Conservation (phyloP, 108 stramenopile species). For the Discostella stelligeroides region DNA sequence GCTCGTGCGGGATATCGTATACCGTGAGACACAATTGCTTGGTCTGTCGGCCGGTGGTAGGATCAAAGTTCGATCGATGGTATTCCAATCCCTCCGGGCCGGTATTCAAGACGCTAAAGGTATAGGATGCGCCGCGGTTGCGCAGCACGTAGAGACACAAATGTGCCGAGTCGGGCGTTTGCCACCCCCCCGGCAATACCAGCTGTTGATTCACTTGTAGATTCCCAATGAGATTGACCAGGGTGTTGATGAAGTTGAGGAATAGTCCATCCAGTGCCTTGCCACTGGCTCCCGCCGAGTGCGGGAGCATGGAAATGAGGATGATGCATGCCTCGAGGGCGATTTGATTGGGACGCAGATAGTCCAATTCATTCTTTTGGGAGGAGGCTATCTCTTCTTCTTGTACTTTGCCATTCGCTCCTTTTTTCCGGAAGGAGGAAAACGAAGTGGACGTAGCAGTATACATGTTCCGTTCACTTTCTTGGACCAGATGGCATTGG, state of each 20-base stretch:
- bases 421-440: no score
- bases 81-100: constrained; percentile 86
- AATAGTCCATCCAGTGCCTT: constrained; percentile 79
- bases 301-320: constrained; percentile 77
- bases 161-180: constrained; percentile 74
- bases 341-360: constrained; percentile 72
- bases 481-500: constrained; percentile 80
- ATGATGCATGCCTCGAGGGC: constrained; percentile 85
- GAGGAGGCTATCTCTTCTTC: no score
- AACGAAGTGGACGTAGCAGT: no score
- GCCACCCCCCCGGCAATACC: constrained; percentile 91
- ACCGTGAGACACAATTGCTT: constrained; percentile 86
- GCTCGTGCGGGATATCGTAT: constrained; percentile 81
- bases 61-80: constrained; percentile 83
- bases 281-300: constrained; percentile 84
- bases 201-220: constrained; percentile 78
- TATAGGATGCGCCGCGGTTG: constrained; percentile 72
- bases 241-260: constrained; percentile 86
- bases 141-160: constrained; percentile 85
- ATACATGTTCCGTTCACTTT: constrained; percentile 56
- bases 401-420: no score
- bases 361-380: constrained; percentile 28
- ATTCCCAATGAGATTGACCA: constrained; percentile 81
- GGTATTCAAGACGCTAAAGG: constrained; percentile 87
- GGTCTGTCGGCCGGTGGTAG: constrained; percentile 75